Base-by-base conservation (phyloP, 108 stramenopile species). In the Epithemia pelagica region DNA sequence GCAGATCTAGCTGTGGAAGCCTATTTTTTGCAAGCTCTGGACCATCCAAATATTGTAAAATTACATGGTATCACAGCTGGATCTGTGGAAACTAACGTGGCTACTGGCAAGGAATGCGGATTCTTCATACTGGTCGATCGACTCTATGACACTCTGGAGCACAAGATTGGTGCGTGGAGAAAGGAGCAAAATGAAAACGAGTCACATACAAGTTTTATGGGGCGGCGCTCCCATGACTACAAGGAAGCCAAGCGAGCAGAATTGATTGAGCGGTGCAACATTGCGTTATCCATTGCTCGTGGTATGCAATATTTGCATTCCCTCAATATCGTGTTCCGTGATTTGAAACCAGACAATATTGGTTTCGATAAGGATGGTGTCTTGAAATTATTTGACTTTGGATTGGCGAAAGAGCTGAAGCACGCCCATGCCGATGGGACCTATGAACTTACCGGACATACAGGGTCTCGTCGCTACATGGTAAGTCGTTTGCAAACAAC, bases 51-150 rank as follows among this genome's bases (percentile, higher is more conserved):
- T 58, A 87, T 91, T 31, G 74, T 91, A 52, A 57, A 68, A 33
- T 59, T 91, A 26, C 82, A 79, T 52, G 80, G 80, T 31, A 83
- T 88, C 24, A 82, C 84, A 31, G 83, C 68, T 0, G 86, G 85
- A 32, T 76, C 53, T n/a, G 62, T 77, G 10, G 69, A 73, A 37
- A 60, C 27, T 10, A 77, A 77, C 32, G 55, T 77, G n/a, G 32
- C 64, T 19, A 53, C 32, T 2, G 72, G 68, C 30, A 69, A 77
- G 30, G 70, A 77, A 24, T 81, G 61, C 23, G 86, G 85, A 18
- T 86, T 78, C 73, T 91, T 91, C 53, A 71, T 91, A 28, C 30
- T 88, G 8, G 54, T 91, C 10, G 90, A 91, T 65, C 72, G 67
- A 19, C 81, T 91, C 52, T 62, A 70, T 7, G 80, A 74, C 19